phyloP scores from a whole-genome alignment of 805 yeast genomes.

The Kuraishia floccosa region DNA sequence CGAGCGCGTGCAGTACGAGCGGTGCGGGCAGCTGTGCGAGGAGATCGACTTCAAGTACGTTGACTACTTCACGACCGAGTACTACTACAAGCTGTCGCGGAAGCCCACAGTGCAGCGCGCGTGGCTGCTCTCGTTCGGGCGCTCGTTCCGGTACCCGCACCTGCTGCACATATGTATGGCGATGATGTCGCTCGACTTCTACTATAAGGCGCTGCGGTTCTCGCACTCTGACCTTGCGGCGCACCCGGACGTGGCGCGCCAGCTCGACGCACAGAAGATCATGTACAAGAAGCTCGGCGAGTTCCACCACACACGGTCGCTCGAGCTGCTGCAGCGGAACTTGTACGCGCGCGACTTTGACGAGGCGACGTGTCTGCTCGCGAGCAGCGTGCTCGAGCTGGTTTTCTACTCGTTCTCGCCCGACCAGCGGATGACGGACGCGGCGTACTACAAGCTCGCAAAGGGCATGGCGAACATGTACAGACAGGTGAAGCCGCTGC shows the following conservation, averaged over 20 bases:
- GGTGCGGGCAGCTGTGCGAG: too few species aligned
- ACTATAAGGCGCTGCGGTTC: conserved; percentile 5
- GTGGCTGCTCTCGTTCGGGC: conserved; percentile 4
- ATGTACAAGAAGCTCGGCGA: conserved; percentile 10
- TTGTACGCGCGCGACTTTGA: conserved; percentile 6
- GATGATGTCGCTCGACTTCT: conserved; percentile 6
- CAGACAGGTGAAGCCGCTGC: conserved; percentile 1
- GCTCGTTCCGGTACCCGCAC: conserved; percentile 4
- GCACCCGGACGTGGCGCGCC: background rate
- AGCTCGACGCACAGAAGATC: conserved; percentile 1
- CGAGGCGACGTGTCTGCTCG: background rate
- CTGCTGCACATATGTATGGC: conserved; percentile 6
- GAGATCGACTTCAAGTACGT: conserved; percentile 6
- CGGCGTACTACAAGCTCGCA: conserved; percentile 10
- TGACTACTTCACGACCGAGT: conserved; percentile 6
- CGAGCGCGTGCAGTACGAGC: conserved; percentile 1
- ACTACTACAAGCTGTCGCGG: conserved; percentile 4
- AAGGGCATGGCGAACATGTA: conserved; percentile 1
- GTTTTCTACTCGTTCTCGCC: conserved; percentile 5
- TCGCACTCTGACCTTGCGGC: conserved; percentile 1
- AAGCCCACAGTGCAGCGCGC: conserved; percentile 3
- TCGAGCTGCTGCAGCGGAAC: conserved; percentile 9
- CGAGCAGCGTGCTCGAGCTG: conserved; percentile 1
- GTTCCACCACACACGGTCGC: conserved; percentile 11
- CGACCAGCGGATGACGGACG: conserved; percentile 7